Base-by-base conservation (phyloP, 805 yeast species). In the Cyberlindnera galapagoensis region DNA sequence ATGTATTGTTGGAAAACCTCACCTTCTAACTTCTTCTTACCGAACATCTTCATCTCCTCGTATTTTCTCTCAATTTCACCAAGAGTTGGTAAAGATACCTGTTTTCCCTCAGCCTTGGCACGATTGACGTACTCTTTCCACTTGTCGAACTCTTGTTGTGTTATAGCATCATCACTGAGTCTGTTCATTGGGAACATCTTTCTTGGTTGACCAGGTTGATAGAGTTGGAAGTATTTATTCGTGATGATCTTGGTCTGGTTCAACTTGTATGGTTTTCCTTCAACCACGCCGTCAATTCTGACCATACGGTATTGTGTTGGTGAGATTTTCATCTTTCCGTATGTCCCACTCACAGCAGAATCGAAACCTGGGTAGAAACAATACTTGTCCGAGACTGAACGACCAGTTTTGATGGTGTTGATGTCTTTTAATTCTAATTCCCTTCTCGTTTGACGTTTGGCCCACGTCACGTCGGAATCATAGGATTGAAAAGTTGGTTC, bases 301-400 rank as follows among this genome's bases (percentile, higher is more conserved):
- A 90, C 94, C 74, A 90, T 71, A 47, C 97, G 71, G 59, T 92
- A 90, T 33, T 74, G 71, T 9, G 80, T 71, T 48, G 66, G 63
- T 19, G 80, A 74, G 35, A 92, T 72, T 53, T 85, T 87, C 34
- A 92, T 77, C 44, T 88, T 73, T 21, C 88, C 94, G 53, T 68
- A 85, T 30, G 94, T 76, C 14, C 85, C 94, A 13, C 71, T 65
- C 11, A 85, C 71, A 1, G 71, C 69, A 13, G 73, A 76, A 28
- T 71, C 76, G 55, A 94, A 88, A 21, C 76, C 87, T 9, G 92
- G 88, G 57, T 87, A 79, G 55, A 77, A 87, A 51, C 88, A 75
- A 52, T 67, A 85, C 53, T 80, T 81, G 24, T 78, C 72, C 26
- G 87, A 71, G 44, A 77, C 71, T 7, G 84, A 63, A 54, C 95